Base-by-base conservation (phyloP, 208 protist species). In the Leishmania lainsoni region DNA sequence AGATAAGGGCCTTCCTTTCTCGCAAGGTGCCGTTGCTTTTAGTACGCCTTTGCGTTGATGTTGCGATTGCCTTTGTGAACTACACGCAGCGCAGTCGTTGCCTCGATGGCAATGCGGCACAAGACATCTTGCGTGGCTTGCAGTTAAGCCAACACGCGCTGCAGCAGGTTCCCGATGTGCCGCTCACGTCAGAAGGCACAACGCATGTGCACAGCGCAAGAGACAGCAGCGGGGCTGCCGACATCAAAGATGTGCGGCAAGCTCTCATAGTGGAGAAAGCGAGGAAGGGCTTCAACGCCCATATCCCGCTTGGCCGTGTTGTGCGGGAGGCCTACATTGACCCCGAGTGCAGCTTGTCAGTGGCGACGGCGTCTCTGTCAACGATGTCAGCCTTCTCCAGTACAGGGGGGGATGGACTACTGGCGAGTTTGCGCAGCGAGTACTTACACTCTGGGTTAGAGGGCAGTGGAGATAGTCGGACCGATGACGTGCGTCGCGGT, bases 41-140 rank as follows among this genome's bases (percentile, higher is more conserved):
- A 1, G 85, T 89, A 52, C 86, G 87, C 22, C 35, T 49, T 9
- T 89, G 84, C 63, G 75, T 93, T 8, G 71, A 85, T 52, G 22
- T 86, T 26, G 79, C 75, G n/a, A 82, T 93, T 12, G 80, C 76
- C 1, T 79, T 89, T 20, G 90, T 90, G 84, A 90, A 93, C 51
- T 84, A 87, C 69, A 79, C 86, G 39, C 58, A 83, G 49, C 83
- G 79, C 45, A 66, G 65, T 52, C 83, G 80, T 26, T 71, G 69
- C 14, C 12, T 95, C 35, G 83, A 87, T 35, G 79, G 75, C 35
- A 89, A 91, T 56, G 89, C 79, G 16, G 79, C 91, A 20, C 76
- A 79, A 45, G 89, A 94, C 76, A 88, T 95, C 59, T 29, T 91
- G 48, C 81, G 86, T 32, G 90, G 92, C 14, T 81, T 95, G 10